Evolutionary conservation across 1,284 basidiomycete species (phyloP).

Genomic region (Sutorius eximius): DNA sequence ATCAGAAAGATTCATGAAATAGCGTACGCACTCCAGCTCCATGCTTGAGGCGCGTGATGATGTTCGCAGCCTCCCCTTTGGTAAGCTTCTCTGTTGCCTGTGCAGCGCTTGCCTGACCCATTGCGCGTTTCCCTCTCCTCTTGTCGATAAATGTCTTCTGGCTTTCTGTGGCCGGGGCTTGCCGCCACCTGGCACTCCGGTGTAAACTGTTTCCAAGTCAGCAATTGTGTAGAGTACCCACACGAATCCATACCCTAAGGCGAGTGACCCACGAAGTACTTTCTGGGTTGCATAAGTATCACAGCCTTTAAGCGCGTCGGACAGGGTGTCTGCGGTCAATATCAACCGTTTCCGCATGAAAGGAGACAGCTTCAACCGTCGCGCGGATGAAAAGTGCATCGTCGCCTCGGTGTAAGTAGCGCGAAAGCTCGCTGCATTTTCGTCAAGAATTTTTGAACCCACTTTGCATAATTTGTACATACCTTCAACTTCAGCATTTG

Average conservation of each 20-base stretch:
- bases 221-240: constrained; percentile 4
- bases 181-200: constrained; percentile 75
- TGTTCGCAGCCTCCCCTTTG: constrained; percentile 77
- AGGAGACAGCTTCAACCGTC: constrained; percentile 50
- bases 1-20: not conserved
- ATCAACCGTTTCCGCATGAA: constrained; percentile 56
- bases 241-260: constrained; percentile 43
- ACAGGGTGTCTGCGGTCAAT: constrained; percentile 51
- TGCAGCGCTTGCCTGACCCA: constrained; percentile 18
- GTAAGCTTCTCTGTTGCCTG: constrained; percentile 50
- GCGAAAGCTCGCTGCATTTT: constrained; percentile 37
- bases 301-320: constrained; percentile 61
- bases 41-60: constrained; percentile 76
- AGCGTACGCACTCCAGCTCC: constrained; percentile 61
- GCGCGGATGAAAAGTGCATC: constrained; percentile 47
- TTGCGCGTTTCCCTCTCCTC: constrained; percentile 46
- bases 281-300: constrained; percentile 65
- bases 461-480: not conserved
- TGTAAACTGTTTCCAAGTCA: constrained; percentile 47
- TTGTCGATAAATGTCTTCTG: constrained; percentile 69
- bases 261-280: constrained; percentile 50
- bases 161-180: constrained; percentile 57
- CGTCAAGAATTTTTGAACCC: constrained; percentile 2
- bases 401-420: constrained; percentile 58
- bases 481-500: constrained; percentile 40